Conservation (phyloP, 768 basidiomycete species). For the Boletus tomentosulus region DNA sequence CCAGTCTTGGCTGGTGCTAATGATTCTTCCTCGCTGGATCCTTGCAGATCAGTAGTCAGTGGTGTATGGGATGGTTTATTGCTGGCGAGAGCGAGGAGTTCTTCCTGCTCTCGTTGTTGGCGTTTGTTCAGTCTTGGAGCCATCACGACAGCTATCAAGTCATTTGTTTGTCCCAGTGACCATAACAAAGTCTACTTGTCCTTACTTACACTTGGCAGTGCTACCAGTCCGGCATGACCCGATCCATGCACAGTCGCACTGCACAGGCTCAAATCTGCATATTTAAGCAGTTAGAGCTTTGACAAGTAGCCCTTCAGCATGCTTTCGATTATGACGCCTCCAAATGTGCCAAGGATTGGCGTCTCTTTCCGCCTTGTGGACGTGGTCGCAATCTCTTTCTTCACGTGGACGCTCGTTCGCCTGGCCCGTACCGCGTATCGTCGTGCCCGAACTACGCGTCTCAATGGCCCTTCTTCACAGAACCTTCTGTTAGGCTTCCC, state of each 20-base stretch:
- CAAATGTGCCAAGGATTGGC: neutral
- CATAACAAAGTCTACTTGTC: neutral
- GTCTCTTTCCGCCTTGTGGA: neutral
- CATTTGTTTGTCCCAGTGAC: neutral
- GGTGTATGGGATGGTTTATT: conserved; percentile 15
- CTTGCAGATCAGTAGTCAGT: conserved; percentile 7
- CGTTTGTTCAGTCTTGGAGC: conserved; percentile 76
- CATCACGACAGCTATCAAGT: conserved; percentile 37
- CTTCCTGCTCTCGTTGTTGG: conserved; percentile 82
- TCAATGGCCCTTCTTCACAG: conserved; percentile 40
- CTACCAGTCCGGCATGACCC: neutral
- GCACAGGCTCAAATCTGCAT: neutral
- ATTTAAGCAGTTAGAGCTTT: neutral
- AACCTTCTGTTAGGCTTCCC: conserved; percentile 42
- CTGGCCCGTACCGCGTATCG: conserved; percentile 6
- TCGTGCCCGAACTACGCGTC: conserved; percentile 28
- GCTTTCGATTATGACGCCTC: neutral
- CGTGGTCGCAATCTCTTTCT: conserved; percentile 8
- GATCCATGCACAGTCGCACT: neutral
- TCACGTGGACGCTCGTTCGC: conserved; percentile 15
- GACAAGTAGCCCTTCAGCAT: conserved; percentile 1
- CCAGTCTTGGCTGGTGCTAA: conserved; percentile 20
- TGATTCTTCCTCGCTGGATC: conserved; percentile 39
- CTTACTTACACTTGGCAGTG: too few species aligned
- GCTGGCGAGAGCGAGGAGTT: conserved; percentile 55